Evolutionary conservation across 2,329 filamentous ascomycete species (phyloP), one percentile per base, ranked within the genome.

Genomic region (Pestalotiopsis fici): DNA sequence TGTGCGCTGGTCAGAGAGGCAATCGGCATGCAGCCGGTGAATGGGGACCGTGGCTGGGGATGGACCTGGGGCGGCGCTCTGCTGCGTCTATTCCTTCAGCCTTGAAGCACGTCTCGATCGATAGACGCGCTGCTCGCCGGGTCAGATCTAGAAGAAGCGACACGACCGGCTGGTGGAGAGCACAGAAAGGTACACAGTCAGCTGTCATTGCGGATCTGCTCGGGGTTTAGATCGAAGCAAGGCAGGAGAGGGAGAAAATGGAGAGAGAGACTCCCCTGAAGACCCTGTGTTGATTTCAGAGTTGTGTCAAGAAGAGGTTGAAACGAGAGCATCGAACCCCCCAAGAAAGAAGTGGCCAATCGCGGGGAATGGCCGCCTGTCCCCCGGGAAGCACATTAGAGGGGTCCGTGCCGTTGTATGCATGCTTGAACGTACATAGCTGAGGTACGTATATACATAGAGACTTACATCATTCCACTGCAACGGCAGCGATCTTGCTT

Each of bases 241-340:
- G n/a, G n/a, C 25, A 31, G 18, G 13, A 15, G 13, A 11, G 11
- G 11, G 11, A 35, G 31, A 35, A 11, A 37, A 60, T 18, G 37
- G 15, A n/a, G 7, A 31, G 56, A 23, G 15, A 23, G 25, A 25
- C 15, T 25, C n/a, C 18, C n/a, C 27, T 21, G 4, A n/a, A 18
- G 13, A 25, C 28, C 21, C 31, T 27, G 12, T 60, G 7, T 37
- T 31, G 28, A 60, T 60, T 60, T 60, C 57, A 60, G 57, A 60
- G 13, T 60, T 60, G 57, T 60, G 31, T 60, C 57, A 60, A 37
- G 28, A 27, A 60, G 27, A 31, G 12, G 57, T 60, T 60, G 57
- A 60, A 60, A 60, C 57, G n/a, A 21, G n/a, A 37, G 28, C 27
- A 27, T 31, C 31, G 25, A 37, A 35, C 57, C 57, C 31, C n/a